Evolutionary conservation across 257 asterid genomes (phyloP).

Genomic region (Parsonsia alboflavescens): DNA sequence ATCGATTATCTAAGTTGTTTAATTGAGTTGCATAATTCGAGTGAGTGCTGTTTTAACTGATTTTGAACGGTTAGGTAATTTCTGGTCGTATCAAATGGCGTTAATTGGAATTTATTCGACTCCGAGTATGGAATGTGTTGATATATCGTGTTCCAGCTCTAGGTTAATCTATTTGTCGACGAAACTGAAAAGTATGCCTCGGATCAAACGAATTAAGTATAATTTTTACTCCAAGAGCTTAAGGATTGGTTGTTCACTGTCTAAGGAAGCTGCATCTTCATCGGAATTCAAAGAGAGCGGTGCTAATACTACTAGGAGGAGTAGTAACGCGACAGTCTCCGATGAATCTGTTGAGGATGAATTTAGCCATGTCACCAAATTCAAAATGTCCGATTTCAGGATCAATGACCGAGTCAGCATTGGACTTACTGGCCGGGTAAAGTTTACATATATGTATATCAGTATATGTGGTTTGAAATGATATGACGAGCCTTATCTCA

Average conservation of each 20-base stretch:
- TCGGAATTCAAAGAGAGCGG: constrained; percentile 38
- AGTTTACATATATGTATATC: not conserved
- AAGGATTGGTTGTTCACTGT: constrained; percentile 36
- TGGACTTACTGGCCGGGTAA: constrained; percentile 77
- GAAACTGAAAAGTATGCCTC: constrained; percentile 25
- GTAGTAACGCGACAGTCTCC: constrained; percentile 9
- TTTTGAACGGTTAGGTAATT: not conserved
- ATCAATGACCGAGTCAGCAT: constrained; percentile 71
- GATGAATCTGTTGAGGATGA: constrained; percentile 41
- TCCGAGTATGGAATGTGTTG: constrained; percentile 44
- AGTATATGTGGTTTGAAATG: not conserved
- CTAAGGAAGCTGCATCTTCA: constrained; percentile 33
- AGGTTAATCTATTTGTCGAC: constrained; percentile 31
- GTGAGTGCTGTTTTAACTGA: not conserved
- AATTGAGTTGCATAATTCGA: not conserved
- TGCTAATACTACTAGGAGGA: constrained; percentile 14
- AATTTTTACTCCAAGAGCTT: constrained; percentile 17
- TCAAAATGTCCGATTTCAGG: constrained; percentile 74
- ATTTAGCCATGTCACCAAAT: constrained; percentile 77
- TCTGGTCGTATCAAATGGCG: constrained; percentile 40
- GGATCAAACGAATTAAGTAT: constrained; percentile 6
- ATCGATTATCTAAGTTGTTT: not conserved
- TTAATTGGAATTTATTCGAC: constrained; percentile 45
- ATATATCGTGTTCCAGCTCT: constrained; percentile 26
- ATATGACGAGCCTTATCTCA: not conserved